Base-by-base conservation (phyloP, 495 filamentous ascomycete genomes). In the Daldinia vernicosa region DNA sequence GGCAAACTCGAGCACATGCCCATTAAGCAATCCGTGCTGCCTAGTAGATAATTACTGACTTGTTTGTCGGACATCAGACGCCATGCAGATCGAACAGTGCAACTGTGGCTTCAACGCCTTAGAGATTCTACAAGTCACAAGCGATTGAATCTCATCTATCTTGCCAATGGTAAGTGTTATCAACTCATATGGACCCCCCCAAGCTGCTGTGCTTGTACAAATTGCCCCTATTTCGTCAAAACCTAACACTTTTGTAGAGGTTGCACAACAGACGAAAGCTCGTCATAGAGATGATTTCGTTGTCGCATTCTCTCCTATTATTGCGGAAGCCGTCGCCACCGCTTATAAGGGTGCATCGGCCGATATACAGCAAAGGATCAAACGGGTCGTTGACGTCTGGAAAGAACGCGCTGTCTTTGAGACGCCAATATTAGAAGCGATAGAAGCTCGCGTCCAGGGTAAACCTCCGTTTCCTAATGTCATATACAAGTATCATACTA, bases 351-450 rank as follows among this genome's bases (percentile, higher is more conserved):
- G 94, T 32, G 86, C 94, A 12, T 86, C 91, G 28, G 84, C 87
- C 51, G 94, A 98, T 57, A 87, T 97, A 27, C 94, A 97, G 75
- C 85, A 89, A 67, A 97, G 97, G 79, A 83, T 99, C 9, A 85
- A 90, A 52, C 88, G 95, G 24, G 94, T 98, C 11, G 87, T 98
- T 6, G 94, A 98, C 74, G 95, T 98, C 2, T 98, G 95, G 96
- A 89, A 91, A 75, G 88, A 93, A 66, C 87, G 95, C 15, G 81
- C 81, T 55, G 92, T 99, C n/a, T 99, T 99, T 72, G 92, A 95
- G 58, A 70, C 74, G 2, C 86, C 89, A 1, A 91, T 95, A 55
- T 88, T 95, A 74, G 89, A 91, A 43, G 88, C 88, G 19, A 88
- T 97, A 35, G 94, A 98, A 63, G 81, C 87, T 40, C 85, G 90